Evolutionary conservation across 192 early-diverging fungal genomes (phyloP).

Genomic region (Chytriomyces sp.): DNA sequence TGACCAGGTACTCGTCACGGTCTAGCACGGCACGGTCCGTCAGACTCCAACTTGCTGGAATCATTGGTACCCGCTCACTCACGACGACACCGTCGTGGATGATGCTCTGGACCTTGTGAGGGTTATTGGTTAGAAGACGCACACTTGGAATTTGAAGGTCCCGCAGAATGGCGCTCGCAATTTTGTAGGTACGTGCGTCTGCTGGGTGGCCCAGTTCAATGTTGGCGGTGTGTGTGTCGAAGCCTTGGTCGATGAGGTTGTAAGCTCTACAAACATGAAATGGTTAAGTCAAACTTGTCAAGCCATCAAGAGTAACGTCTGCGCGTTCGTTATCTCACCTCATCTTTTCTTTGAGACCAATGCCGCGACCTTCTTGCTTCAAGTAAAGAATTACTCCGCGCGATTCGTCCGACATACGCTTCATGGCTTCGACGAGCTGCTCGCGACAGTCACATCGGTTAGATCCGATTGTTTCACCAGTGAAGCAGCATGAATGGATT

Average conservation of each 20-base stretch:
- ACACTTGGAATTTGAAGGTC: constrained; percentile 77
- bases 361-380: constrained; percentile 94
- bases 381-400: constrained; percentile 93
- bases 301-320: too few species aligned
- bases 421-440: constrained; percentile 24
- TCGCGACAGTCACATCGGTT: constrained; percentile 86
- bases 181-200: constrained; percentile 91
- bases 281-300: too few species aligned
- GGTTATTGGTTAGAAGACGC: constrained; percentile 93
- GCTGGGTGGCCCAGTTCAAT: constrained; percentile 85
- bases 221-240: constrained; percentile 94
- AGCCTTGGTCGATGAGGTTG: constrained; percentile 94
- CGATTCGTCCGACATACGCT: constrained; percentile 75
- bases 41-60: constrained; percentile 80
- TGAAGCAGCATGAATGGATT: constrained; percentile 97
- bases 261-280: constrained; percentile 71
- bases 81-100: constrained; percentile 74
- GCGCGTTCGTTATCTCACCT: constrained; percentile 49
- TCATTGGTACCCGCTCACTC: constrained; percentile 85
- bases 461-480: constrained; percentile 91
- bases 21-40: constrained; percentile 53
- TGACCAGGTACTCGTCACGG: constrained; percentile 82
- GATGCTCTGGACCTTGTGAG: constrained; percentile 88
- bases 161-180: constrained; percentile 84
- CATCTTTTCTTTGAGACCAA: constrained; percentile 92